phyloP scores from a whole-genome alignment of 1,139 yeast species.

The Meyerozyma smithsonii region DNA sequence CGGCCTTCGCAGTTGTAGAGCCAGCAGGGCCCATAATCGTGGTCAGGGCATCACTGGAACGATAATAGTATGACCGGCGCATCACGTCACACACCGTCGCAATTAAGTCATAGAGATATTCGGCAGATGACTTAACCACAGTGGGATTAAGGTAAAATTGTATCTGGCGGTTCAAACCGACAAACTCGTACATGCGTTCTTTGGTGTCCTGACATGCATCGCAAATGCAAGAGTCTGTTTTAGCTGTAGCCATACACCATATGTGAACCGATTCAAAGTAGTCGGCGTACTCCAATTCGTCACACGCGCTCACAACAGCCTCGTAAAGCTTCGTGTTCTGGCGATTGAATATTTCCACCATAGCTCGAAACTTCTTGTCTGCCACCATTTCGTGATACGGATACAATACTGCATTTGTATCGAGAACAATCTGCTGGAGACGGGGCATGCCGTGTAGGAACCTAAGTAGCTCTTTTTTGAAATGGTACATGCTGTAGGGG shows the following conservation, averaged over 20 bases:
- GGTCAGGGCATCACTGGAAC: neutral
- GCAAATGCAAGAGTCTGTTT: conserved; percentile 2
- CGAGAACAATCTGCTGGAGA: conserved; percentile 1
- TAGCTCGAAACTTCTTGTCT: conserved; percentile 4
- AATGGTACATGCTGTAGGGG: conserved; percentile 10
- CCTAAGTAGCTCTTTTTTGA: conserved; percentile 5
- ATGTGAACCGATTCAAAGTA: conserved; percentile 10
- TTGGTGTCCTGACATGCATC: conserved; percentile 1
- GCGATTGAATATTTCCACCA: conserved; percentile 4
- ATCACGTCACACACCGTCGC: conserved; percentile 4
- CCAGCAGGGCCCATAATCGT: neutral
- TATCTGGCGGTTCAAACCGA: conserved; percentile 9
- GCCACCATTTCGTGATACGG: conserved; percentile 8
- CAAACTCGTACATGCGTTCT: conserved; percentile 5
- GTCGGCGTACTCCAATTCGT: conserved; percentile 5
- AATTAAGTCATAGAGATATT: conserved; percentile 10
- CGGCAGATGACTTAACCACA: conserved; percentile 6
- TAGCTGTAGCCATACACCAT: conserved; percentile 7
- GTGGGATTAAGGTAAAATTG: conserved; percentile 14
- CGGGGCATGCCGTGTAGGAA: conserved; percentile 4
- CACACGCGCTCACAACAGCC: conserved; percentile 1
- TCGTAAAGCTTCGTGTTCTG: conserved; percentile 7
- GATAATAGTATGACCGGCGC: neutral
- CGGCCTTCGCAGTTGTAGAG: neutral
- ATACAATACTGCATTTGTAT: conserved; percentile 9